A percentile compares a stretch with the other conserved stretches of the same genome.
Evolutionary conservation across 371 early-diverging fungal species (phyloP).

Genomic region (Mucor irregularis): DNA sequence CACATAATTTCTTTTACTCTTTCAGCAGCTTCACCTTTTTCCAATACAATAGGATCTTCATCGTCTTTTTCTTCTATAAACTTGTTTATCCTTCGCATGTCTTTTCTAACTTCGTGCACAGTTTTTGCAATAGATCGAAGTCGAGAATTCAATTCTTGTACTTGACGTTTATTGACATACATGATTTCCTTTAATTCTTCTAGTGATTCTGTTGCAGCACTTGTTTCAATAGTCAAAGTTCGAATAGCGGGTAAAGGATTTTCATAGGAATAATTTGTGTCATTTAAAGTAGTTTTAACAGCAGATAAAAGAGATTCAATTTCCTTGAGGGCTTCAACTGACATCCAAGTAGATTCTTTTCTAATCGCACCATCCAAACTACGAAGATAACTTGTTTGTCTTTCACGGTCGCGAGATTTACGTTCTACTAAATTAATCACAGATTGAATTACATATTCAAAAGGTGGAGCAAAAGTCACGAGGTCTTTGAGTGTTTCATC

Average conservation of each 20-base stretch:
- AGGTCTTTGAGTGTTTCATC: conserved; percentile 40
- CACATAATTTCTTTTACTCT: conserved; percentile 56
- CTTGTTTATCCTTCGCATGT: conserved; percentile 50
- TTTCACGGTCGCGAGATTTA: conserved; percentile 49
- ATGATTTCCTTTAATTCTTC: conserved; percentile 56
- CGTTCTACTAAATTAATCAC: conserved; percentile 44
- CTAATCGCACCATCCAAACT: conserved; percentile 38
- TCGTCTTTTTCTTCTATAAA: conserved; percentile 51
- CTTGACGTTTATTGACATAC: conserved; percentile 53
- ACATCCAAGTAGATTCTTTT: conserved; percentile 44
- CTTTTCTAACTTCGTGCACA: conserved; percentile 53
- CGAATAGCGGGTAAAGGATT: conserved; percentile 45
- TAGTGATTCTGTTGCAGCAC: conserved; percentile 43
- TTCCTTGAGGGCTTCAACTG: conserved; percentile 36
- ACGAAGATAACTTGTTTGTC: conserved; percentile 42
- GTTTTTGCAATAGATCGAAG: conserved; percentile 54
- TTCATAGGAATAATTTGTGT: conserved; percentile 37
- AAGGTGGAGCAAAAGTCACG: conserved; percentile 43
- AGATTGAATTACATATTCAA: conserved; percentile 48
- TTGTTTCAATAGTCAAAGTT: conserved; percentile 42
- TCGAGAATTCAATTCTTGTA: conserved; percentile 46
- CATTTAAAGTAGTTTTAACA: conserved; percentile 39
- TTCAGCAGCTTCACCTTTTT: conserved; percentile 51
- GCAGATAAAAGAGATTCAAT: conserved; percentile 33
- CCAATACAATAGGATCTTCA: conserved; percentile 51